phyloP scores from a whole-genome alignment of 495 filamentous ascomycete species.

The Talaromyces adpressus region DNA sequence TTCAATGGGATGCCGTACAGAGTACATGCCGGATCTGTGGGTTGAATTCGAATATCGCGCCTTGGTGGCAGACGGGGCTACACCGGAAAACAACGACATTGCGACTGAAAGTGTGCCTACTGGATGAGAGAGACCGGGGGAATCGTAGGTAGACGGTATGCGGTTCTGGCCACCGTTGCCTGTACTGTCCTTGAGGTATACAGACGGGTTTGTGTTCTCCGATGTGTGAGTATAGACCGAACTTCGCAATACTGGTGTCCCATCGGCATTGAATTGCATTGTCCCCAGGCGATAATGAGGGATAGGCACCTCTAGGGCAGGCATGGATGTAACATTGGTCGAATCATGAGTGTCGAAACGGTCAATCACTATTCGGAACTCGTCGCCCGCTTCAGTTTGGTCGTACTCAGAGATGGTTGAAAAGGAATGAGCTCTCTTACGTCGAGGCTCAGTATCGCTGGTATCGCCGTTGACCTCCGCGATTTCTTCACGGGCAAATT shows the following conservation, averaged over 20 bases:
- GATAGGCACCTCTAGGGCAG: conserved; percentile 70
- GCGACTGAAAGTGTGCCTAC: conserved; percentile 2
- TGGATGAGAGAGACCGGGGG: conserved; percentile 5
- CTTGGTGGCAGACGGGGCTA: neutral
- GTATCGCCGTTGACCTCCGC: conserved; percentile 21
- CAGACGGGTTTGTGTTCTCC: conserved; percentile 46
- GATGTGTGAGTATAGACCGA: conserved; percentile 55
- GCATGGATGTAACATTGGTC: conserved; percentile 49
- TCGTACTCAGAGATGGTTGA: conserved; percentile 50
- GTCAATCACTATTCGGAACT: conserved; percentile 81
- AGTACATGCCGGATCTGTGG: conserved; percentile 35
- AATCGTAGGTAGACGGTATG: conserved; percentile 4
- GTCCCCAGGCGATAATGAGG: conserved; percentile 82
- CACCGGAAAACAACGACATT: conserved; percentile 12
- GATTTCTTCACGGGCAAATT: conserved; percentile 18
- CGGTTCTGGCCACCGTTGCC: conserved; percentile 9
- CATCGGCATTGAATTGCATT: conserved; percentile 70
- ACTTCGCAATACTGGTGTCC: conserved; percentile 73
- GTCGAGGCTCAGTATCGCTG: conserved; percentile 23
- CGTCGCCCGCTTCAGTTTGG: conserved; percentile 40
- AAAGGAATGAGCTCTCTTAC: conserved; percentile 54
- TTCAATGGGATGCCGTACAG: conserved; percentile 39
- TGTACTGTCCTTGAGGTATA: conserved; percentile 23
- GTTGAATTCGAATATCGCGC: conserved; percentile 10
- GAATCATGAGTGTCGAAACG: conserved; percentile 62